These are phyloP conservation scores for Globisporangium rhizosaccharum DNA, from an alignment of 352 stramenopile genomes.

Conservation along the genomic window DNA sequence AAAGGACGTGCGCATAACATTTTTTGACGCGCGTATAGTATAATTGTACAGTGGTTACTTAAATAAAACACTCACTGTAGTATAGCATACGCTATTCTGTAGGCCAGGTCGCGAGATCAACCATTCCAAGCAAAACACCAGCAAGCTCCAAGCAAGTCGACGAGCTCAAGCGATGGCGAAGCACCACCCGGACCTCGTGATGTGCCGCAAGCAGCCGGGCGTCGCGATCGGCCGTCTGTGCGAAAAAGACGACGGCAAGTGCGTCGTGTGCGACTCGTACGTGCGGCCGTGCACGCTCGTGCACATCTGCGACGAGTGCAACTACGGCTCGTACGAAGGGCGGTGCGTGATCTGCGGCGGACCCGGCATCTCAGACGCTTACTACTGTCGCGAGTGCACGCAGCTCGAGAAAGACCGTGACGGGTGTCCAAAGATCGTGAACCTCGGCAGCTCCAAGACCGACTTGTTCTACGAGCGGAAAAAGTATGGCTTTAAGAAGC, in stretches of 20 bases:
- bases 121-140: too few species aligned
- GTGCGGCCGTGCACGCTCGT: slow-evolving; percentile 97
- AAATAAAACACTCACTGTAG: too few species aligned
- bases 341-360: slow-evolving; percentile 98
- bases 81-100: too few species aligned
- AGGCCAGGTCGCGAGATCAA: too few species aligned
- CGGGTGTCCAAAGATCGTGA: slow-evolving; percentile 99
- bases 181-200: slow-evolving; percentile 99
- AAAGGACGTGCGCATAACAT: too few species aligned
- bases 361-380: slow-evolving; percentile 97
- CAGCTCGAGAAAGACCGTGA: slow-evolving; percentile 95
- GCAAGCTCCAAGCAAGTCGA: too few species aligned
- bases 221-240: slow-evolving; percentile 96
- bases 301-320: slow-evolving; percentile 99
- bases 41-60: too few species aligned
- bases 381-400: slow-evolving; percentile 99
- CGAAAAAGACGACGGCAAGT: slow-evolving; percentile 99
- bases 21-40: too few species aligned
- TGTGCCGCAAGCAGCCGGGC: slow-evolving; percentile 99
- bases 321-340: slow-evolving; percentile 97
- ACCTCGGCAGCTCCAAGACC: slow-evolving; percentile 92
- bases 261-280: slow-evolving; percentile 99
- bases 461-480: slow-evolving; percentile 99
- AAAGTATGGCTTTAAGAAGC: slow-evolving; percentile 95
- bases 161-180: slow-evolving; percentile 90